Evolutionary conservation across 331 rosid species (phyloP), one percentile per base, ranked within the genome.

Genomic region (Spiraea crenata): DNA sequence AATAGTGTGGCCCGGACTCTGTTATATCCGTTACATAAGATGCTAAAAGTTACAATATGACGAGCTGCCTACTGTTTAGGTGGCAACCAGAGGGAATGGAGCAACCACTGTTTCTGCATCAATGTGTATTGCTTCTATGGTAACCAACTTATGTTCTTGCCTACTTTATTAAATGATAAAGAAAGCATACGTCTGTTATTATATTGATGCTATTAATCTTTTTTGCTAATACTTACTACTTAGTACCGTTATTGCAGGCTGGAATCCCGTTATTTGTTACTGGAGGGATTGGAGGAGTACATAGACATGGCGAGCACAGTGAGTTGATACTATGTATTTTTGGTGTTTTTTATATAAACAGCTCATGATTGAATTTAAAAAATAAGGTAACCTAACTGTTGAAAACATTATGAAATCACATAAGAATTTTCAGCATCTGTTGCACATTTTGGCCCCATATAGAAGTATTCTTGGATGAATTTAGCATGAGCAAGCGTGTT

Each of bases 261-360:
- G 85, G 90, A 55, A 90, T 93, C 79, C 82, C 88, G 31, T 82
- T 90, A 62, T 93, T 90, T 74, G 98, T 93, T 20, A 93, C 98
- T 35, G 98, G 98, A 35, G 97, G 98, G n/a, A 84, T 90, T 56
- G 98, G 98, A 67, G 98, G 98, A 77, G 98, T 93, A 20, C 97
- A 90, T 81, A 85, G 95, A 69, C 90, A 89, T 57, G 92, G 96
- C 41, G 92, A 90, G 79, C 51, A 75, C 15, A 89, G 97, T 93
- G 86, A 10, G 96, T 73, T 77, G 54, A 65, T 67, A 73, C 20
- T 35, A 16, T 25, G 7, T 75, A 38, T 57, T 67, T 56, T 65
- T 70, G 45, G 15, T 67, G 64, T 56, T 63, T 59, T 40, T 70
- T 69, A 41, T 51, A 19, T 12, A 25, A 20, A 35, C 11, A 77